Conservation (phyloP, 495 filamentous ascomycete genomes). For the Aspergillus bridgeri region DNA sequence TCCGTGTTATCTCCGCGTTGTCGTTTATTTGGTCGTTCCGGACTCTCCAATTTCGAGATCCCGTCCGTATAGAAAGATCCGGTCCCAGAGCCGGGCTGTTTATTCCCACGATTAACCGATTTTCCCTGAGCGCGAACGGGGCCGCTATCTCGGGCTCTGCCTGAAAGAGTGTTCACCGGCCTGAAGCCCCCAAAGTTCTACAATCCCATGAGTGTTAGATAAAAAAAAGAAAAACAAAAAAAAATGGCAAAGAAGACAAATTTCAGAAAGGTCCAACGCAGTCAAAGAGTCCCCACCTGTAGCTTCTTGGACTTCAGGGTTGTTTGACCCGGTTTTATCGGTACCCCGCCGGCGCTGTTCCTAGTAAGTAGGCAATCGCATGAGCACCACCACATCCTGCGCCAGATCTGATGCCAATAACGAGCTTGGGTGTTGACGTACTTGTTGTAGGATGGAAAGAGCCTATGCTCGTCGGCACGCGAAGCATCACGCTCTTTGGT, state of each 20-base stretch:
- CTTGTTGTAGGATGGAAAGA: constrained; percentile 17
- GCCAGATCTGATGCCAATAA: background rate
- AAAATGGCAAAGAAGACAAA: background rate
- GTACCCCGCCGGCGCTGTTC: constrained; percentile 15
- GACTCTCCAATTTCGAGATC: constrained; percentile 16
- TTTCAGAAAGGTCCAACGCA: background rate
- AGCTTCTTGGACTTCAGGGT: constrained; percentile 8
- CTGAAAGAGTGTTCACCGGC: constrained; percentile 31
- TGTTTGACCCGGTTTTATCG: constrained; percentile 21
- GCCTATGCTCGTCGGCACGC: constrained; percentile 18
- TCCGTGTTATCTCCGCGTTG: constrained; percentile 23
- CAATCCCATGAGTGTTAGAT: constrained; percentile 3
- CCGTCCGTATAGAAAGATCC: constrained; percentile 9
- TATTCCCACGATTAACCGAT: constrained; percentile 1
- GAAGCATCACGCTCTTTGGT: background rate
- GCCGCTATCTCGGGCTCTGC: constrained; percentile 33
- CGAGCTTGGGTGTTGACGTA: background rate
- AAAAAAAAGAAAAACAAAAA: background rate
- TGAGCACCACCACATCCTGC: background rate
- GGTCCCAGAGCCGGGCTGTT: background rate
- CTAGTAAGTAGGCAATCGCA: constrained; percentile 10
- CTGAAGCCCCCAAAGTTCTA: constrained; percentile 16
- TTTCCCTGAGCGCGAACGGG: constrained; percentile 35
- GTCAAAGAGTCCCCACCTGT: constrained; percentile 5
- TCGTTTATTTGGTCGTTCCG: constrained; percentile 29